phyloP scores from a whole-genome alignment of 768 basidiomycete genomes.

The Hericium erinaceus region DNA sequence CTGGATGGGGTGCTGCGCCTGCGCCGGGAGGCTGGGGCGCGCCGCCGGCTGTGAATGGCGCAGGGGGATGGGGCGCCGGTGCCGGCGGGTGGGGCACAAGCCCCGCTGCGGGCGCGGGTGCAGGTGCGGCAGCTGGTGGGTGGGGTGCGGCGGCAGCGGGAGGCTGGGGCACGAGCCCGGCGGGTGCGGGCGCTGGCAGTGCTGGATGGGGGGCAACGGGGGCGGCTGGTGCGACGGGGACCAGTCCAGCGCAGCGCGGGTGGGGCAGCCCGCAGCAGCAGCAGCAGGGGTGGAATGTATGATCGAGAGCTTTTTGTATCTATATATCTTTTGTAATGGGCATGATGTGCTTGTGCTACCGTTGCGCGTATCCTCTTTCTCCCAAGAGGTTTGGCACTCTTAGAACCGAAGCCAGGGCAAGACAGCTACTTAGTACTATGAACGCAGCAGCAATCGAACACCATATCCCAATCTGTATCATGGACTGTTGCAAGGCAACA shows the following conservation, averaged over 20 bases:
- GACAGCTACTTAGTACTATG: no score
- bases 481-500: no score
- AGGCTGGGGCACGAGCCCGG: not conserved
- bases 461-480: no score
- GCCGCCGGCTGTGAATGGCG: not conserved
- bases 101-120: constrained; percentile 11
- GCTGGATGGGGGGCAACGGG: constrained; percentile 16
- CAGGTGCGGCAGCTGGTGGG: constrained; percentile 18
- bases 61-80: not conserved
- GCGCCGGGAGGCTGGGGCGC: constrained; percentile 9
- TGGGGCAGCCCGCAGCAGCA: constrained; percentile 21
- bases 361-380: no score
- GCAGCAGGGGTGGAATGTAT: constrained; percentile 23
- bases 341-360: no score
- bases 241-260: constrained; percentile 22
- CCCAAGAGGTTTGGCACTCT: no score
- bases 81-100: constrained; percentile 8
- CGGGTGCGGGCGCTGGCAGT: constrained; percentile 11
- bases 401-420: no score
- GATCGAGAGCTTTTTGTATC: constrained; percentile 1
- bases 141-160: constrained; percentile 21
- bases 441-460: no score
- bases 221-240: not conserved
- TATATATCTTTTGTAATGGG: no score
- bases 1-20: constrained; percentile 6